Base-by-base conservation (phyloP, 2,329 filamentous ascomycete species). In the Didymella segeticola region DNA sequence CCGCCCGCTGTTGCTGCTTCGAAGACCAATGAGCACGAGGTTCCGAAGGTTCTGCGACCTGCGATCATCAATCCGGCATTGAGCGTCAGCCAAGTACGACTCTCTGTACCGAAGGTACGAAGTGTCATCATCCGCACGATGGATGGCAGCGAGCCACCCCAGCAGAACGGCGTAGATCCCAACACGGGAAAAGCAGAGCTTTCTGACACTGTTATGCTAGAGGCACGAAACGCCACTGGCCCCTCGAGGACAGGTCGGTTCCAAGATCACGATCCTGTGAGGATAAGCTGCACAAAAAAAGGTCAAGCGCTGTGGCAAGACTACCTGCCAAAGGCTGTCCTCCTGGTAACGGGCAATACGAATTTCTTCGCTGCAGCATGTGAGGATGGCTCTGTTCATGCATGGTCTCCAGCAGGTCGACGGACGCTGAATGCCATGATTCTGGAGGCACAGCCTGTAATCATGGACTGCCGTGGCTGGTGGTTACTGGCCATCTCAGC, bases 291-390 rank as follows among this genome's bases (percentile, higher is more conserved):
- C 31, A 89, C 87, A 2, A 93, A 91, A 70, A 86, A 91, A 48
- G 91, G 91, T 4, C 86, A 88, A 50, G 80, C 89, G 1, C 75
- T 98, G 3, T 99, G 96, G 95, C 91, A 97, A 68, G 96, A 99
- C 69, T 99, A 91, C 66, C 78, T 99, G 12, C 93, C 93, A 0
- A 85, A 89, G 53, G 86, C 91, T 5, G 89, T 96, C 20, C 84
- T 99, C n/a, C 82, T 98, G 1, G 88, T 96, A 1, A 95, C 93
- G 0, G 96, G 92, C 2, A 98, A 92, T 73, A 87, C 89, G 64
- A 87, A 89, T 62, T 93, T 98, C 70, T 99, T 95, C 90, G 89
- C 90, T 0, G 93, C 89, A 14, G 93, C 90, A 9, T 97, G 93
- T 67, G 95, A 99, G 72, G 95, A 98, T 69, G 95, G 92, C 14